Conservation (phyloP, 2,329 filamentous ascomycete genomes). For the Calonectria leucothoes region DNA sequence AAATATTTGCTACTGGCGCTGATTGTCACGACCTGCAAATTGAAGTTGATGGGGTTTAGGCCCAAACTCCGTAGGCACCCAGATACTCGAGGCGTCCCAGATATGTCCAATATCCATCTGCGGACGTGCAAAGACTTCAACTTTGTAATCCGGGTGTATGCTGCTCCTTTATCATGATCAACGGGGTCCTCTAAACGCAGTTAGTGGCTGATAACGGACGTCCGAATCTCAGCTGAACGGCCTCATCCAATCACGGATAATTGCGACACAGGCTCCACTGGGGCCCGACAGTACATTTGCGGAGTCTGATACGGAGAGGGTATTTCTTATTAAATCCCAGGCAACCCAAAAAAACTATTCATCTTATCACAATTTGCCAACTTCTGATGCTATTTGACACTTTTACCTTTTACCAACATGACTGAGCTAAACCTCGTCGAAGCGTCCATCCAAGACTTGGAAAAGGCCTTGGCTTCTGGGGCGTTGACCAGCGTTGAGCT, state of each 20-base stretch:
- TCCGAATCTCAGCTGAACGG: neutral
- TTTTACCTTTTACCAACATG: neutral
- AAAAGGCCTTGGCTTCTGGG: constrained; percentile 34
- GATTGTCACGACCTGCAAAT: too few relatives aligned
- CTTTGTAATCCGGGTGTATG: neutral
- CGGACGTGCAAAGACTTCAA: neutral
- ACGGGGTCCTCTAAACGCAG: neutral
- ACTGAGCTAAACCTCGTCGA: constrained; percentile 34
- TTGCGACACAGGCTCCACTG: neutral
- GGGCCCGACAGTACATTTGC: neutral
- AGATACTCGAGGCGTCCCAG: too few relatives aligned
- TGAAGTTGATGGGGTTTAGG: too few relatives aligned
- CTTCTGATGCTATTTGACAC: too few relatives aligned
- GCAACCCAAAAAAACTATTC: neutral
- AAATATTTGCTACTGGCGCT: too few relatives aligned
- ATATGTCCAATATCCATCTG: too few relatives aligned
- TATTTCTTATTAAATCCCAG: neutral
- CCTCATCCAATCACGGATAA: neutral
- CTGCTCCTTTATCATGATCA: neutral
- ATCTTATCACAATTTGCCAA: neutral
- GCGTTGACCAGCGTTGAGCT: constrained; percentile 42
- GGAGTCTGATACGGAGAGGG: neutral
- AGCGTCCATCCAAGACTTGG: constrained; percentile 40
- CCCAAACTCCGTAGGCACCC: too few relatives aligned
- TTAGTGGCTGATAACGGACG: neutral